Evolutionary conservation across 2,329 filamentous ascomycete species (phyloP), one percentile per base, ranked within the genome.

Genomic region (Nemania sp.): DNA sequence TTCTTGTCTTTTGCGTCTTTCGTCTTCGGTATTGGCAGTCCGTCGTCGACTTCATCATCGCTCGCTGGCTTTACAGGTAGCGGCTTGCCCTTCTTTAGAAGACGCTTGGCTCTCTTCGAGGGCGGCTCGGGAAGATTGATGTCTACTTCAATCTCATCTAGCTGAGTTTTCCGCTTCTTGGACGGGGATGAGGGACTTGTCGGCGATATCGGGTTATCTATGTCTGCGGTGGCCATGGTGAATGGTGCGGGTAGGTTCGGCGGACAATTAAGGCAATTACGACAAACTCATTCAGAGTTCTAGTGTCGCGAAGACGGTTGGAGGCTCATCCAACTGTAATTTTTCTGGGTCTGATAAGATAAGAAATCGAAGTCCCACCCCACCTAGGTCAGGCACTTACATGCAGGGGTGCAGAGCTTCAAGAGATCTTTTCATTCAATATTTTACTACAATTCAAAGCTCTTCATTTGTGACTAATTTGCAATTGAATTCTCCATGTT

Each of bases 41-140:
- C 64, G 22, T 66, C 68, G 57, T 76, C 66, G 4, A 68, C 66
- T 51, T 77, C 74, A 40, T 72, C 74, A 49, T 73, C 72, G 51
- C 73, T 75, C 30, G 66, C 67, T 6, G 74, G 69, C 46, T 77
- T 78, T 6, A 72, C 66, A 2, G 80, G 79, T 1, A 83, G 67
- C 1, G 79, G 68, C 69, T 89, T 90, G 61, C 84, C 84, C 75
- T 96, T 97, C 73, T 97, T 97, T 54, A 95, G 83, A 57, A 87
- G 86, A 69, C 94, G 91, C 63, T 91, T 84, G 57, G 90, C 91
- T 70, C 94, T 95, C 73, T 97, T 99, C 28, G 94, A 97, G 1
- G 91, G 90, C 17, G 94, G 94, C 68, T 97, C 92, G 22, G 94
- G 94, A n/a, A 89, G 86, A 60, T 78, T 80, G 59, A 99, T 76